phyloP scores from a whole-genome alignment of 192 early-diverging fungal genomes.

The Polychytrium aggregatum region DNA sequence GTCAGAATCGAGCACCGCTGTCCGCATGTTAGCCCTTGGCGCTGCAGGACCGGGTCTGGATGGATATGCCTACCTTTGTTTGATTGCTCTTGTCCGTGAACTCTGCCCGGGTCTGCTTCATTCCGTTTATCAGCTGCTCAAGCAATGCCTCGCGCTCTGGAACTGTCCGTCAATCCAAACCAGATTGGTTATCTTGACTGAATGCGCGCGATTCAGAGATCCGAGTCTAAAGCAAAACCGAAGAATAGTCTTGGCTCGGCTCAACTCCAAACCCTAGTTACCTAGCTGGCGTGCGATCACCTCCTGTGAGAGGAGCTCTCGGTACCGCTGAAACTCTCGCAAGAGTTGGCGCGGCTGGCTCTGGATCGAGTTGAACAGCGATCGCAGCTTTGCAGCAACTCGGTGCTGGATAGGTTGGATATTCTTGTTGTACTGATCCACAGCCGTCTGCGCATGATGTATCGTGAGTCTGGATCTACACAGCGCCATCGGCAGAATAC shows the following conservation, averaged over 20 bases:
- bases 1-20: no score
- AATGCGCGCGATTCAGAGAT: no score
- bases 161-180: no score
- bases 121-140: constrained; percentile 16
- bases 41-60: neutral
- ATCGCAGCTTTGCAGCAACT: constrained; percentile 19
- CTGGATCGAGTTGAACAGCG: constrained; percentile 22
- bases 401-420: constrained; percentile 14
- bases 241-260: no score
- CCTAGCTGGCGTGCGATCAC: constrained; percentile 23
- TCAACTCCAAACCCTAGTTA: constrained; percentile 8
- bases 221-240: no score
- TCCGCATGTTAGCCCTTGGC: constrained; percentile 8
- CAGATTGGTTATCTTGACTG: no score
- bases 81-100: constrained; percentile 15
- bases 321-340: constrained; percentile 36
- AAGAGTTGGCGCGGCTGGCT: constrained; percentile 31
- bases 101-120: constrained; percentile 16
- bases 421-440: constrained; percentile 13
- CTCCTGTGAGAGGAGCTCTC: constrained; percentile 20
- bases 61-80: constrained; percentile 11
- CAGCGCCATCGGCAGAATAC: neutral
- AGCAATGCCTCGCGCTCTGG: constrained; percentile 31
- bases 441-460: constrained; percentile 7
- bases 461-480: no score